A percentile compares a stretch with the other conserved stretches of the same genome.
Evolutionary conservation across 1,284 basidiomycete genomes (phyloP).

Genomic region (Golubevia pallescens): DNA sequence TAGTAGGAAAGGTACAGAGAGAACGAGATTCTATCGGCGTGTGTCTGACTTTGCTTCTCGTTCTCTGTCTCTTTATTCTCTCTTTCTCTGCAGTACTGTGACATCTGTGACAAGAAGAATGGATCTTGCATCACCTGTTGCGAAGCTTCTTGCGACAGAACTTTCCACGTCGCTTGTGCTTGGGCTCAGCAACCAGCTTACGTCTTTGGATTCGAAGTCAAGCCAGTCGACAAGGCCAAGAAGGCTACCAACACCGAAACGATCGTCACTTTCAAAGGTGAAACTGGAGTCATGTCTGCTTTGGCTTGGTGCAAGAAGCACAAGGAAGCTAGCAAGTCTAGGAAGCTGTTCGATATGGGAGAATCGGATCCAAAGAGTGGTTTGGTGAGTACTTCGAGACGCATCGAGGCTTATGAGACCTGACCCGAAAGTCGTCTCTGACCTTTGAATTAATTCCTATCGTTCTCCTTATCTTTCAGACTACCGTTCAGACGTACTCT

Average conservation of each 20-base stretch:
- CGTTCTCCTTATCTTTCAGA: conserved; percentile 6
- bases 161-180: conserved; percentile 58
- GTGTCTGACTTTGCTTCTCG: too few species aligned
- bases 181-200: conserved; percentile 30
- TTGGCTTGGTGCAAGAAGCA: conserved; percentile 57
- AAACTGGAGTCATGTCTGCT: conserved; percentile 53
- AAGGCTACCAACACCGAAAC: conserved; percentile 29
- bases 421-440: too few species aligned
- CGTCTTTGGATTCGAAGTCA: conserved; percentile 50
- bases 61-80: too few species aligned
- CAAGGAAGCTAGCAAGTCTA: conserved; percentile 34
- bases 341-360: conserved; percentile 44
- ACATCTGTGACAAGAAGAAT: conserved; percentile 19
- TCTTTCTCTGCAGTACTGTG: conserved; percentile 14
- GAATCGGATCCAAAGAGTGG: conserved; percentile 45
- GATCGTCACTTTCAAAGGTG: conserved; percentile 51
- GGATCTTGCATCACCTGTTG: conserved; percentile 52
- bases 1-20: conserved; percentile 17
- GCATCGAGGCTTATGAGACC: too few species aligned
- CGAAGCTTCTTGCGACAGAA: conserved; percentile 36
- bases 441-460: too few species aligned
- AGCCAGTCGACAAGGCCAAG: conserved; percentile 40
- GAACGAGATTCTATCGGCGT: neutral
- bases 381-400: conserved; percentile 7
- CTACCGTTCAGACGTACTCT: conserved; percentile 45